Conservation (phyloP, 192 early-diverging fungal species). For the Spizellomyces sp. region DNA sequence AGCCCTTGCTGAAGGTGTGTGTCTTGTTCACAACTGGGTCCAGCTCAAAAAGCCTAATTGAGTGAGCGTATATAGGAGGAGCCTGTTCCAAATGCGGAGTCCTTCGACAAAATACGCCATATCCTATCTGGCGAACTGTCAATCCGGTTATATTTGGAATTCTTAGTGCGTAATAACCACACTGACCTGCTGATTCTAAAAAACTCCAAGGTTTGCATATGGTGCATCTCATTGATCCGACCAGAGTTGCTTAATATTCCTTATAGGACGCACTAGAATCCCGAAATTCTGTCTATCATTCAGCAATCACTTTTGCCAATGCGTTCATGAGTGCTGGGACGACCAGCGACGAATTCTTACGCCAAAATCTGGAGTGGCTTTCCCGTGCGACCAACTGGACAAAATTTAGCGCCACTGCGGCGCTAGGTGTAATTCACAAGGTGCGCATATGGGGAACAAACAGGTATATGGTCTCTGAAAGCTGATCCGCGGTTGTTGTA, state of each 20-base stretch:
- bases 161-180: conserved; percentile 93
- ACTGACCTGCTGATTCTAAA: conserved; percentile 96
- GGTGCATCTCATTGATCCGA: neutral
- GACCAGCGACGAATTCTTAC: conserved; percentile 95
- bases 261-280: conserved; percentile 81
- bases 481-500: conserved; percentile 19
- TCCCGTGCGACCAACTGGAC: conserved; percentile 97
- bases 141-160: conserved; percentile 92
- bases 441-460: conserved; percentile 27
- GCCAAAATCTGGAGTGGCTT: conserved; percentile 97
- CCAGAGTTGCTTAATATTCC: neutral
- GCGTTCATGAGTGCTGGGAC: conserved; percentile 99
- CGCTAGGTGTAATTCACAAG: conserved; percentile 96
- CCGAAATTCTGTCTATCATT: conserved; percentile 90
- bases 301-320: conserved; percentile 94
- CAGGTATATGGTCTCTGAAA: neutral
- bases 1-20: conserved; percentile 25
- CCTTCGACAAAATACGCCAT: conserved; percentile 63
- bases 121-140: conserved; percentile 91
- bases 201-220: conserved; percentile 69
- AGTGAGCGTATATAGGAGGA: conserved; percentile 1
- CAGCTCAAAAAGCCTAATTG: neutral
- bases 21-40: neutral
- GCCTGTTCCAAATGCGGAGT: conserved; percentile 23
- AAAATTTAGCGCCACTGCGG: conserved; percentile 98